Evolutionary conservation across 2,329 filamentous ascomycete genomes (phyloP), one percentile per base, ranked within the genome.

Genomic region (Xylariales sp.): DNA sequence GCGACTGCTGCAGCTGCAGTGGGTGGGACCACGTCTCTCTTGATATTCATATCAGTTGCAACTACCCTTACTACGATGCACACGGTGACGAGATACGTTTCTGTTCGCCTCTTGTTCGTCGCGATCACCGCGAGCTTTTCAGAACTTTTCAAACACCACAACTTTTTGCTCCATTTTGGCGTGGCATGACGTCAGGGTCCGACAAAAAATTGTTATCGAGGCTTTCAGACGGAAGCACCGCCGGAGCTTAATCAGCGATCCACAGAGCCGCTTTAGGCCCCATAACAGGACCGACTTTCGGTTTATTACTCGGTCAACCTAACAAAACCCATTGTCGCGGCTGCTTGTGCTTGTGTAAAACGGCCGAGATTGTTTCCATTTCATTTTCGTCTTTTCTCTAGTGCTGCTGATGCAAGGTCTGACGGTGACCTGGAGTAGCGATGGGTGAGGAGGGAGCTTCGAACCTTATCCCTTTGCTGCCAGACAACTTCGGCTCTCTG

Each of bases 211-310:
- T n/a, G 23, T n/a, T n/a, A n/a, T n/a, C n/a, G n/a, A n/a, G n/a
- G n/a, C n/a, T n/a, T n/a, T n/a, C n/a, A n/a, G n/a, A n/a, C n/a
- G n/a, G 23, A 20, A 15, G 10, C 2, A 24, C 15, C 14, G 17
- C 34, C 13, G 20, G 17, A 29, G 24, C 23, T 38, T 38, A 38
- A 30, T 28, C 31, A 28, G 31, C 23, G 20, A 29, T 24, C 21
- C 35, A 31, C 15, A 37, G 33, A 38, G 40, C 36, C 40, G 24
- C 29, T 39, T 39, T 39, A 33, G 29, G 17, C 36, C n/a, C 40
- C 40, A 42, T 42, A 42, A 42, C 40, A 42, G 40, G 40, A 42
- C 40, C 40, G 40, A 42, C 15, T 39, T 27, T 42, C 40, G 40
- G 40, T 42, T 35, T 31, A 36, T 42, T 39, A 15, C 36, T 42